Conservation (phyloP, 2,329 filamentous ascomycete genomes). For the Pseudogymnoascus sp. region DNA sequence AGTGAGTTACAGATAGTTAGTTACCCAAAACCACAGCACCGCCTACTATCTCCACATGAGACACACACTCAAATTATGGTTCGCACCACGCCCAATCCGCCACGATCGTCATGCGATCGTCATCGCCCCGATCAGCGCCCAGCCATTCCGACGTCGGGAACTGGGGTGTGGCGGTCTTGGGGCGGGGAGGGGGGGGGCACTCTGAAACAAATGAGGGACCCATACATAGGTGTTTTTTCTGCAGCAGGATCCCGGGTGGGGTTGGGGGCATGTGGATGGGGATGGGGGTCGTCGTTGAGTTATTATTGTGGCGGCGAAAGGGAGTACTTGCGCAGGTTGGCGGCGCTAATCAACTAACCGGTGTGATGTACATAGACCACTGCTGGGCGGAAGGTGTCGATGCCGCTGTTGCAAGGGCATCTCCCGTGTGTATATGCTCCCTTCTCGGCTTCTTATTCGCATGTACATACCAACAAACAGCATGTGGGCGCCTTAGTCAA, state of each 20-base stretch:
- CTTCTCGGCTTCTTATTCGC: too few relatives aligned
- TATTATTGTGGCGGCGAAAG: neutral
- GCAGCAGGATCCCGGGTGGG: neutral
- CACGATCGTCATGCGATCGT: neutral
- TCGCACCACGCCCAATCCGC: neutral
- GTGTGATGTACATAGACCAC: too few relatives aligned
- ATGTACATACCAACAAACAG: too few relatives aligned
- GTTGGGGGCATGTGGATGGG: too few relatives aligned
- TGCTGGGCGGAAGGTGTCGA: too few relatives aligned
- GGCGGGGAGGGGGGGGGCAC: neutral
- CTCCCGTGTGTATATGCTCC: too few relatives aligned
- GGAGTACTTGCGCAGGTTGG: too few relatives aligned
- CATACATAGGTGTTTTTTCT: too few relatives aligned
- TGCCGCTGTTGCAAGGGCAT: too few relatives aligned
- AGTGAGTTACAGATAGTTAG: too few relatives aligned
- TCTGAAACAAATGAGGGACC: neutral
- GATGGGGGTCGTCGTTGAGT: neutral
- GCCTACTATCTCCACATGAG: neutral
- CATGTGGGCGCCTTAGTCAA: too few relatives aligned
- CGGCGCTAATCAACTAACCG: neutral
- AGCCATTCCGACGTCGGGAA: neutral
- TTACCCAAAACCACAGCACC: neutral
- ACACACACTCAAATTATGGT: neutral
- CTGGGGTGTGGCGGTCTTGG: neutral
- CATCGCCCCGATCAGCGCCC: neutral